Evolutionary conservation across 2,329 filamentous ascomycete genomes (phyloP), one percentile per base, ranked within the genome.

Genomic region (Trichoderma breve): DNA sequence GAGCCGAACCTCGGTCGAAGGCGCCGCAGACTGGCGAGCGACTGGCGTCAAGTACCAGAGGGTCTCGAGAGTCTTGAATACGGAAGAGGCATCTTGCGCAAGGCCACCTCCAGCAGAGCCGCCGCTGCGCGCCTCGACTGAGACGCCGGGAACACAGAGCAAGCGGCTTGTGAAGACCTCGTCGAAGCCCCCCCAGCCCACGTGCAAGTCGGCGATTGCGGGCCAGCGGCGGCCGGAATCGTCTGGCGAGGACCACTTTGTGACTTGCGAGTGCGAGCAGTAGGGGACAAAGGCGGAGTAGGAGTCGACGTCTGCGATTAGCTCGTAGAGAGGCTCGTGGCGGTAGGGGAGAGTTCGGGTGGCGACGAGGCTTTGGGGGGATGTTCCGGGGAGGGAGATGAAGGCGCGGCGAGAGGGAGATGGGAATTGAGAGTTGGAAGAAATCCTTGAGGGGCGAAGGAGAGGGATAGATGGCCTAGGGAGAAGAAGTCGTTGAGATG

Each of bases 211-310:
- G 15, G 93, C 96, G 74, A 91, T 87, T 32, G 90, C 87, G 0
- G 96, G 96, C 86, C 89, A 93, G 57, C 82, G 83, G 55, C 84
- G 85, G 32, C 83, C 82, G 2, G 82, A 78, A 30, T 82, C 73
- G 77, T 88, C 85, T 9, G 88, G 84, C 14, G 80, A 69, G 7
- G 93, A 91, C 88, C 92, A 94, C 72, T 86, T 85, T 1, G 94
- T 97, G 53, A 98, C 94, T 73, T 86, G 87, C 47, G 93, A 95
- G 60, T 85, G 86, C 57, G 89, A 88, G 83, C 95, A 97, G 87
- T 97, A 98, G 12, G 96, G 96, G n/a, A 99, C 89, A 86, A 98
- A 99, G 75, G 85, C 81, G 47, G 87, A 85, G 88, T 99, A 99
- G 74, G 89, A 90, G 81, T 93, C 89, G 75, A 99, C 90, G 82